phyloP scores from a whole-genome alignment of 768 basidiomycete species.

The Podaxis sp. region DNA sequence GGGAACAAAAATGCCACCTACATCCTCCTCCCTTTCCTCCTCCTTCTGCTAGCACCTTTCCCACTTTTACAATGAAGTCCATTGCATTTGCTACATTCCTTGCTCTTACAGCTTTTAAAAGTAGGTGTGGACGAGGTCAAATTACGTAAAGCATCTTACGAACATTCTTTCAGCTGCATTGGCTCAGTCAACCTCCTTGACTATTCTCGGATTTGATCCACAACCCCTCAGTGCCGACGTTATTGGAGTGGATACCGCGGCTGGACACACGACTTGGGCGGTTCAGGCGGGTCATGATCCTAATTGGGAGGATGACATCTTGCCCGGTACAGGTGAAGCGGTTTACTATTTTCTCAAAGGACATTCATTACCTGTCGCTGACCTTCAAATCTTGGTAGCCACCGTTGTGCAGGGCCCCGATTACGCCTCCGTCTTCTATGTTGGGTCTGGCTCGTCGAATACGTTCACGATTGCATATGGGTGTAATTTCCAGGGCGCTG shows the following conservation, averaged over 20 bases:
- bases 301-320: slow-evolving; percentile 2
- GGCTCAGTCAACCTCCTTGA: slow-evolving; percentile 24
- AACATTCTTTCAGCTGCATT: slow-evolving; percentile 15
- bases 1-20: not conserved
- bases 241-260: slow-evolving; percentile 22
- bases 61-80: not conserved
- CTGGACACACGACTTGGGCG: slow-evolving; percentile 28
- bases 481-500: slow-evolving; percentile 20
- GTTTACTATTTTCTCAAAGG: not conserved
- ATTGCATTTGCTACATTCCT: not conserved
- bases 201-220: slow-evolving; percentile 27
- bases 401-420: slow-evolving; percentile 27
- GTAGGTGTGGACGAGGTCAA: not conserved
- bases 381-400: slow-evolving; percentile 15
- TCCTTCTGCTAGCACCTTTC: not conserved
- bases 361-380: not conserved
- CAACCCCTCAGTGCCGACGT: slow-evolving; percentile 29
- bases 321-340: slow-evolving; percentile 24
- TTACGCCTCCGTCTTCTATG: slow-evolving; percentile 22
- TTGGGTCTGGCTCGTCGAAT: slow-evolving; percentile 10
- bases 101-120: not conserved
- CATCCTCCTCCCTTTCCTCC: not conserved
- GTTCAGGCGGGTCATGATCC: slow-evolving; percentile 20
- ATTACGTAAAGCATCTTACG: not conserved
- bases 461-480: slow-evolving; percentile 21